Conservation (phyloP, 164 flowering plant species). For the Protea cynaroides region DNA sequence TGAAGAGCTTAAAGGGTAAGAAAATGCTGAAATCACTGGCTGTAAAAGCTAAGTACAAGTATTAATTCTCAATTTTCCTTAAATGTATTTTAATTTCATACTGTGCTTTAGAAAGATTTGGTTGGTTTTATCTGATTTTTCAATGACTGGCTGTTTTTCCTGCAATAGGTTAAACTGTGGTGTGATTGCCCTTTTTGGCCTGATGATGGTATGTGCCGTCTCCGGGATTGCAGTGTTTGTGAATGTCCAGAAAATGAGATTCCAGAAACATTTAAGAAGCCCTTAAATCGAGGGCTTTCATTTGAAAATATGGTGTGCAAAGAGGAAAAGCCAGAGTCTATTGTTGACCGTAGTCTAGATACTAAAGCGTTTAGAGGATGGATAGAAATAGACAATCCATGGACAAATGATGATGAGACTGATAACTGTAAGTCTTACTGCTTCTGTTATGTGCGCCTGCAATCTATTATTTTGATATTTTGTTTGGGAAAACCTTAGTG, state of each 20-base stretch:
- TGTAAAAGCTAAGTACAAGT: too few species aligned
- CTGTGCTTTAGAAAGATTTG: too few species aligned
- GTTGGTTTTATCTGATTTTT: too few species aligned
- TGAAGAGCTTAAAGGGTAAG: too few species aligned
- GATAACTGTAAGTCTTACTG: conserved; percentile 55
- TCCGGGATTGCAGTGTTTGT: conserved; percentile 97
- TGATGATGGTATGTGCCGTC: conserved; percentile 98
- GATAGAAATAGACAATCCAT: conserved; percentile 86
- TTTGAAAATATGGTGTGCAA: conserved; percentile 72
- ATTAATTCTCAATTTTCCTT: too few species aligned
- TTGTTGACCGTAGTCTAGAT: conserved; percentile 90
- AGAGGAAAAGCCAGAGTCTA: conserved; percentile 84
- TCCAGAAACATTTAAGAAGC: conserved; percentile 77
- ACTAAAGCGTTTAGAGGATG: conserved; percentile 85
- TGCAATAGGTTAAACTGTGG: conserved; percentile 76
- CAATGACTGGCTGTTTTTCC: neutral
- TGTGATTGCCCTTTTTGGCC: conserved; percentile 99
- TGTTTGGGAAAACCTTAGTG: neutral
- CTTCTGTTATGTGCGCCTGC: neutral
- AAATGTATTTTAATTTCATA: too few species aligned
- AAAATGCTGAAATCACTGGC: too few species aligned
- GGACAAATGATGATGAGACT: conserved; percentile 97
- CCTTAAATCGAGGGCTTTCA: conserved; percentile 37
- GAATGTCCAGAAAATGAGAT: conserved; percentile 95
- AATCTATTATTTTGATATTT: neutral